These are phyloP conservation scores for Cladosporium oxysporum DNA, from an alignment of 2,329 filamentous ascomycete genomes.

Conservation along the genomic window DNA sequence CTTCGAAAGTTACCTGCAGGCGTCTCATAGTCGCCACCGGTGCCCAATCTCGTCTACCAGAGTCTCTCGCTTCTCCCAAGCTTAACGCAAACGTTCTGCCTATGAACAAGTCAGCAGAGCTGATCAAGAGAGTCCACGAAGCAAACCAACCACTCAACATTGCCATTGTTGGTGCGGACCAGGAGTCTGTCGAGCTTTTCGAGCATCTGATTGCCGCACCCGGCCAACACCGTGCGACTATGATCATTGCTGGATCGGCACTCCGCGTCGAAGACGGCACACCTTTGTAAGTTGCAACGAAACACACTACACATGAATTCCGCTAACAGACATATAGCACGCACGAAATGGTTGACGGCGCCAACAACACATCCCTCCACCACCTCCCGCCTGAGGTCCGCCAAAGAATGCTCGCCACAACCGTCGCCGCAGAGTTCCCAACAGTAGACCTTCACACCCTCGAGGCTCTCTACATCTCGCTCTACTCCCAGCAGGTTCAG, in stretches of 20 bases:
- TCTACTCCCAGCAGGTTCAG: slow-evolving; percentile 29
- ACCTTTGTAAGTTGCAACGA: slow-evolving; percentile 23
- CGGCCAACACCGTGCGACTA: slow-evolving; percentile 26
- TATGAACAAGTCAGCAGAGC: slow-evolving; percentile 22
- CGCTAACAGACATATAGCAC: slow-evolving; percentile 9
- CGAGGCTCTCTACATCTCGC: slow-evolving; percentile 27
- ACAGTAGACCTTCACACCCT: slow-evolving; percentile 28
- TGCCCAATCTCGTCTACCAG: slow-evolving; percentile 25
- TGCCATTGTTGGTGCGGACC: slow-evolving; percentile 30
- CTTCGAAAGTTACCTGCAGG: slow-evolving; percentile 25
- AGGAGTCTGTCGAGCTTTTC: slow-evolving; percentile 31
- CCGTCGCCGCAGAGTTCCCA: slow-evolving; percentile 19
- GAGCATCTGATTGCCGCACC: slow-evolving; percentile 26
- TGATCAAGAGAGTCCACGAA: slow-evolving; percentile 25
- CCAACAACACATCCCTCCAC: slow-evolving; percentile 19
- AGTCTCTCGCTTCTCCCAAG: slow-evolving; percentile 22
- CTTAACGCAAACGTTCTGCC: slow-evolving; percentile 24
- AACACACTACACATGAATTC: not conserved
- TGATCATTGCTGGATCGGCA: slow-evolving; percentile 29
- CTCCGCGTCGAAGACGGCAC: slow-evolving; percentile 28
- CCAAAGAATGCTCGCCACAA: slow-evolving; percentile 20
- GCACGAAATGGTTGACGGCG: slow-evolving; percentile 20
- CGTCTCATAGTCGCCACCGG: slow-evolving; percentile 29
- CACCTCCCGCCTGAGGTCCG: slow-evolving; percentile 28
- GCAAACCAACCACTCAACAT: slow-evolving; percentile 25